These are phyloP conservation scores for Trametes hirsuta DNA, from an alignment of 1,284 basidiomycete genomes.

Conservation along the genomic window DNA sequence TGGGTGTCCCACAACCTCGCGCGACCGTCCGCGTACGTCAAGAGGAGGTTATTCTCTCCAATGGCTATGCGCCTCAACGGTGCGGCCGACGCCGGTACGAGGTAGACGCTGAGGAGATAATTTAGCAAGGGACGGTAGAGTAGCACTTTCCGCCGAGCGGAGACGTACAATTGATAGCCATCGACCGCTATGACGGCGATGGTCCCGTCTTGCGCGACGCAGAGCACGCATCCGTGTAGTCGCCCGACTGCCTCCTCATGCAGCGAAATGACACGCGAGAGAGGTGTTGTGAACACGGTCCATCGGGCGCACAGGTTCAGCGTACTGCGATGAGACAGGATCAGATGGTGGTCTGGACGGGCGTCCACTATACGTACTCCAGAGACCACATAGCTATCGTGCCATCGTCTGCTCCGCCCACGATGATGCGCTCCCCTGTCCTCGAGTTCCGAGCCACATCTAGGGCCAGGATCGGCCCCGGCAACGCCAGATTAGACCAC, in stretches of 20 bases:
- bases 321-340: conserved; percentile 44
- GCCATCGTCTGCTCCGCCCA: conserved; percentile 78
- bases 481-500: conserved; percentile 48
- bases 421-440: conserved; percentile 59
- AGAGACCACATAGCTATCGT: conserved; percentile 72
- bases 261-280: conserved; percentile 62
- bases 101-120: conserved; percentile 55
- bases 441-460: conserved; percentile 56
- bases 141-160: conserved; percentile 3
- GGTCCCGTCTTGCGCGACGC: conserved; percentile 80
- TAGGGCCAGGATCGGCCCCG: conserved; percentile 53
- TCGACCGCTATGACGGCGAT: conserved; percentile 81
- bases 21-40: conserved; percentile 78
- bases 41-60: conserved; percentile 71
- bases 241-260: conserved; percentile 59
- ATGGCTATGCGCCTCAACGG: conserved; percentile 70
- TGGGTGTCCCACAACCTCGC: conserved; percentile 90
- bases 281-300: conserved; percentile 68
- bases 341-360: conserved; percentile 6
- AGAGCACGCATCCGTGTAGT: conserved; percentile 73
- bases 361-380: conserved; percentile 40
- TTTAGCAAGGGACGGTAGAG: not conserved
- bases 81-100: conserved; percentile 63
- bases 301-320: conserved; percentile 69
- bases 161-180: conserved; percentile 72